A percentile compares a stretch with the other conserved stretches of the same genome.
Evolutionary conservation across 371 early-diverging fungal genomes (phyloP).

Genomic region (Capillidium heterosporum): DNA sequence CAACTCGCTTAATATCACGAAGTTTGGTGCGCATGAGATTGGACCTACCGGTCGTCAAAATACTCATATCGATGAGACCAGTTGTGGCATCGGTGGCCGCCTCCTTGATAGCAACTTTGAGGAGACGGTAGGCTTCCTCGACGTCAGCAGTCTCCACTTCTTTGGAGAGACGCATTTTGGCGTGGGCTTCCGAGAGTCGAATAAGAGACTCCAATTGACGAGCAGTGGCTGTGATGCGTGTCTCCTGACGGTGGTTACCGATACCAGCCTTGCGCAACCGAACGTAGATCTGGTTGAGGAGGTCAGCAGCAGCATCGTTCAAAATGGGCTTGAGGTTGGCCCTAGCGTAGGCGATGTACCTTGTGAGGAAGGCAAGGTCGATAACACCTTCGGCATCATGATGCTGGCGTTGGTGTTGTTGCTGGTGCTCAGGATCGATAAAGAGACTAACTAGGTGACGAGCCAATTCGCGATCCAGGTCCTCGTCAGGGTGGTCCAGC

Average conservation of each 20-base stretch:
- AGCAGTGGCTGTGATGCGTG: slow-evolving; percentile 91
- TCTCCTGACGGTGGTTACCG: slow-evolving; percentile 29
- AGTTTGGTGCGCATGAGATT: neutral
- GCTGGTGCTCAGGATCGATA: slow-evolving; percentile 28
- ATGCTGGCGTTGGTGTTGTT: slow-evolving; percentile 25
- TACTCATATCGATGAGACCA: slow-evolving; percentile 94
- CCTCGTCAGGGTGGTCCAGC: slow-evolving; percentile 76
- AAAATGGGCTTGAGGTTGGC: slow-evolving; percentile 49
- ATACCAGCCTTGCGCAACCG: slow-evolving; percentile 73
- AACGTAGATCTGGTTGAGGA: slow-evolving; percentile 69
- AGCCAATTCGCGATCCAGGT: slow-evolving; percentile 73
- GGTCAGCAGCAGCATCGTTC: slow-evolving; percentile 48
- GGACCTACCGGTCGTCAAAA: slow-evolving; percentile 77
- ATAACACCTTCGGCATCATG: slow-evolving; percentile 28
- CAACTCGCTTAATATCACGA: neutral
- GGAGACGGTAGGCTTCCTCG: slow-evolving; percentile 63
- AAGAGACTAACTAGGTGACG: slow-evolving; percentile 75
- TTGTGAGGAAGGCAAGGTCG: slow-evolving; percentile 55
- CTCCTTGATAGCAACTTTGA: slow-evolving; percentile 84
- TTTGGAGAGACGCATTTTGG: slow-evolving; percentile 68
- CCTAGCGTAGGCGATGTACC: slow-evolving; percentile 84
- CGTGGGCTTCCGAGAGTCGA: slow-evolving; percentile 96
- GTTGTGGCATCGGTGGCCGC: slow-evolving; percentile 97
- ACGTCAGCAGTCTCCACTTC: slow-evolving; percentile 66
- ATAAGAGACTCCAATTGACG: slow-evolving; percentile 98